Percentiles rank a stretch among this genome's conserved stretches.
phyloP scores from a whole-genome alignment of 192 early-diverging fungal species.

The Mortierella alpina region DNA sequence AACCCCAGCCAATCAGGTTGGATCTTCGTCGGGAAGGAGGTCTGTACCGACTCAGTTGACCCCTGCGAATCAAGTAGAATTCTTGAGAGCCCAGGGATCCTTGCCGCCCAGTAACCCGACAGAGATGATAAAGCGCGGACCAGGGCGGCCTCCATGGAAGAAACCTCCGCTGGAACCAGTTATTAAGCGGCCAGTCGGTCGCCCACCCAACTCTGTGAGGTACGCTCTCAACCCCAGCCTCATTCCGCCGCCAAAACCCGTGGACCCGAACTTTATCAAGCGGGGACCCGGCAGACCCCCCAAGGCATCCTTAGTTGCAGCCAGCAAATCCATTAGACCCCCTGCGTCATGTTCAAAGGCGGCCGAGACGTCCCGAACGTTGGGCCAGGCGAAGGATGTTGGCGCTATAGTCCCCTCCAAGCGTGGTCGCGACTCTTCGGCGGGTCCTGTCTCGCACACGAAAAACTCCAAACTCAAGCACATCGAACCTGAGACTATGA shows the following conservation, averaged over 20 bases:
- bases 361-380: too few species aligned
- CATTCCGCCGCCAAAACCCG: background rate
- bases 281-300: slow-evolving; percentile 18
- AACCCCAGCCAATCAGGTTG: background rate
- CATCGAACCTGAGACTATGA: background rate
- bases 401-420: background rate
- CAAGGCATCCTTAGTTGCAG: background rate
- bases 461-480: slow-evolving; percentile 6
- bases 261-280: background rate
- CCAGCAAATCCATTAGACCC: background rate
- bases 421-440: background rate
- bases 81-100: too few species aligned
- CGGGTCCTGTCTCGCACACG: background rate
- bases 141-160: slow-evolving; percentile 15
- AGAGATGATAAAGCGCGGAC: slow-evolving; percentile 3
- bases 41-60: too few species aligned
- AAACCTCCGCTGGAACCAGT: background rate
- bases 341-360: background rate
- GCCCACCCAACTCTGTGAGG: slow-evolving; percentile 15
- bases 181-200: slow-evolving; percentile 16
- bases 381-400: too few species aligned
- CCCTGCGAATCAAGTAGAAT: too few species aligned
- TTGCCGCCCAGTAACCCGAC: background rate
- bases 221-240: slow-evolving; percentile 7
- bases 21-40: background rate